Evolutionary conservation across 371 early-diverging fungal genomes (phyloP).

Genomic region (Mortierella sp.): DNA sequence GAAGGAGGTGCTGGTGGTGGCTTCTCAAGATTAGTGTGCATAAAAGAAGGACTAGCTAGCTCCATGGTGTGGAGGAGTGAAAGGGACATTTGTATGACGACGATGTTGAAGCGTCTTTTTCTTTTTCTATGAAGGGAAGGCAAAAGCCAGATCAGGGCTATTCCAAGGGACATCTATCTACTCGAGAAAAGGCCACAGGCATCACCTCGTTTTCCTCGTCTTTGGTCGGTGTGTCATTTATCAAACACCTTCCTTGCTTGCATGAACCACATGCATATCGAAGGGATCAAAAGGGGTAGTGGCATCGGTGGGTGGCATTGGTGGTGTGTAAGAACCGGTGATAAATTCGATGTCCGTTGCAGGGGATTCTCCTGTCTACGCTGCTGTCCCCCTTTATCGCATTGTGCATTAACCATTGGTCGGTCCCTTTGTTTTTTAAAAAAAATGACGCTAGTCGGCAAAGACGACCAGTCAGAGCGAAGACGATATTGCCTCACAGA

Average conservation of each 20-base stretch:
- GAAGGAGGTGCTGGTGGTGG: too few relatives aligned
- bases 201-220: not conserved
- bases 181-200: not conserved
- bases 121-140: not conserved
- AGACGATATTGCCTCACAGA: not conserved
- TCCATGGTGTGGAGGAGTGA: too few relatives aligned
- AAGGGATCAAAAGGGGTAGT: not conserved
- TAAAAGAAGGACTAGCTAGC: too few relatives aligned
- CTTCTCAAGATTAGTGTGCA: too few relatives aligned
- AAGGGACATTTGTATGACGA: too few relatives aligned
- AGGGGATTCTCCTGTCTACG: not conserved
- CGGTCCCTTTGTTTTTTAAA: not conserved
- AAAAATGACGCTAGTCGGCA: not conserved
- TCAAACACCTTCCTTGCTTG: not conserved
- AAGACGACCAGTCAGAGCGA: not conserved
- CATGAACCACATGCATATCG: slow-evolving; percentile 5
- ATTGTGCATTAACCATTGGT: not conserved
- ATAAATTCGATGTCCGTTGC: not conserved
- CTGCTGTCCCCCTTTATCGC: too few relatives aligned
- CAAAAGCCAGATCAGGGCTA: not conserved
- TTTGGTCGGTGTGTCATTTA: not conserved
- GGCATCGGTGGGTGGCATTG: not conserved
- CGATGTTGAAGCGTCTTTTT: too few relatives aligned
- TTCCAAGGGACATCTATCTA: not conserved
- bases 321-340: not conserved